Percentiles rank a stretch among this genome's conserved stretches.
Conservation (phyloP, 2,329 filamentous ascomycete genomes). For the Teratosphaeria nubilosa region DNA sequence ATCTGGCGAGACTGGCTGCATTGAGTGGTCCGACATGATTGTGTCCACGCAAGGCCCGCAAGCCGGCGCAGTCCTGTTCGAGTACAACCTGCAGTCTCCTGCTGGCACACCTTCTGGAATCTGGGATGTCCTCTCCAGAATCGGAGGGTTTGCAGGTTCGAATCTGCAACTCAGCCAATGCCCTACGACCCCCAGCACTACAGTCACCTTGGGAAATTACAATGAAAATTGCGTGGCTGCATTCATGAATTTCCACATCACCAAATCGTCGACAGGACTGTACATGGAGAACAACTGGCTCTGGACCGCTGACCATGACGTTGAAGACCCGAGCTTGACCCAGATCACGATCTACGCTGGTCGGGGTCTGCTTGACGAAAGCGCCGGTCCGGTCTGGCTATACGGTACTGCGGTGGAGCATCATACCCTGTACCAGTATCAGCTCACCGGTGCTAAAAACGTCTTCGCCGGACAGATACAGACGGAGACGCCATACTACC, state of each 20-base stretch:
- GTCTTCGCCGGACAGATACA: conserved; percentile 75
- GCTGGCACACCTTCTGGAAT: conserved; percentile 35
- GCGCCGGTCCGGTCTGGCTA: conserved; percentile 41
- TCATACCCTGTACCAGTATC: conserved; percentile 63
- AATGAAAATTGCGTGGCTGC: conserved; percentile 21
- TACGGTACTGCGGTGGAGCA: conserved; percentile 61
- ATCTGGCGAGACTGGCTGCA: conserved; percentile 51
- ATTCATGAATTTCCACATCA: conserved; percentile 32
- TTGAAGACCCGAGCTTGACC: conserved; percentile 59
- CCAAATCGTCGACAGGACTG: conserved; percentile 44
- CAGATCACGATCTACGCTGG: conserved; percentile 87
- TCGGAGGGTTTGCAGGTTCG: conserved; percentile 44
- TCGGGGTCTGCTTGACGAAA: conserved; percentile 74
- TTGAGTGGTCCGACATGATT: conserved; percentile 65
- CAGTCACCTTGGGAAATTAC: conserved; percentile 10
- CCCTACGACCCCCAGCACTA: conserved; percentile 21
- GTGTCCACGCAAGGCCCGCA: conserved; percentile 58
- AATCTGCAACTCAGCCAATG: conserved; percentile 34
- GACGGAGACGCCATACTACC: conserved; percentile 79
- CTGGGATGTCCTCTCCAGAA: conserved; percentile 46
- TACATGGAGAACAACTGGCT: conserved; percentile 59
- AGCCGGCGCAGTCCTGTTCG: conserved; percentile 58
- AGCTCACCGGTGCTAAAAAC: conserved; percentile 64
- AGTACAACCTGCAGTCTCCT: conserved; percentile 56
- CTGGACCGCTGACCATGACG: conserved; percentile 38